Evolutionary conservation across 108 stramenopile genomes (phyloP), one percentile per base, ranked within the genome.

Genomic region (Pseudonitzschia delicatissima): DNA sequence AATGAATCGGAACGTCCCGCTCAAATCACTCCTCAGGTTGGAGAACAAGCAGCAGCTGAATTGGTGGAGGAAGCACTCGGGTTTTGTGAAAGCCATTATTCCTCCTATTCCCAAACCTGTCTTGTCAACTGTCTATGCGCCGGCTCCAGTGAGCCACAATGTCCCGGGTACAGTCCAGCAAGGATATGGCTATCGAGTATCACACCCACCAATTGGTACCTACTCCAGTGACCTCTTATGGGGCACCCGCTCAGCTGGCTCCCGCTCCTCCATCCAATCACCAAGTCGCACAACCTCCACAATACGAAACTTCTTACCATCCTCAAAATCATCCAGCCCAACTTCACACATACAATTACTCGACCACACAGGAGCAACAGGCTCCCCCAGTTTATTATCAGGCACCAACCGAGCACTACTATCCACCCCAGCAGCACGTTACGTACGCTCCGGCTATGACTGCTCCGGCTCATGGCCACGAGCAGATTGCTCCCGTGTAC

Each of bases 11-110:
- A 77, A 44, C 64, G 68, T 21, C 37, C 73, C 5, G 68, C 73
- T 25, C 57, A 74, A 50, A 63, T 86, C 9, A 50, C 45, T 32
- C 85, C 85, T 4, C 69, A 77, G 33, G 78, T 76, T 8, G 79
- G 81, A 6, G 64, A 86, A 72, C 31, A 26, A 15, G 64, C 68
- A 12, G 72, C 61, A 11, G 45, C 35, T 32, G 44, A 71, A 0
- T 12, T 37, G 8, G 57, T 86, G 11, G 66, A 81, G 33, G n/a
- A 67, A 6, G 75, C 66, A 12, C 51, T 86, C 15, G 85, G 85
- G 3, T n/a, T 73, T 74, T 45, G 64, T 81, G 33, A 71, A 73
- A 55, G 13, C 37, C 5, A 58, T 86, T 18, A 79, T 86, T 72
- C 81, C 84, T 37, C 59, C 64, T 42, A 64, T 59, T 37, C 64